Evolutionary conservation across 2,329 filamentous ascomycete genomes (phyloP).

Genomic region (Fusarium mexicanum): DNA sequence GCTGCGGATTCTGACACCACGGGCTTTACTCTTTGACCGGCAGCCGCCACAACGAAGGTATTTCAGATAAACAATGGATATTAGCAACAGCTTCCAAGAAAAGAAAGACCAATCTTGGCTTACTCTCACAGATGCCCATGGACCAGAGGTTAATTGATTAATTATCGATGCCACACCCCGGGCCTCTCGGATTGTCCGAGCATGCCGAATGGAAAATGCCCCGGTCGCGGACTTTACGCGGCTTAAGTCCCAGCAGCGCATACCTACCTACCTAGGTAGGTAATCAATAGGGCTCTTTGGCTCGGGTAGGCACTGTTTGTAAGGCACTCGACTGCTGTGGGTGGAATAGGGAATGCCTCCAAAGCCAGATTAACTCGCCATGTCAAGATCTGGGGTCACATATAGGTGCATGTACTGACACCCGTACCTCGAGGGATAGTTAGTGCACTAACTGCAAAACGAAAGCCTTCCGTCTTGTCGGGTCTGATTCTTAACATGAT

Average conservation of each 20-base stretch:
- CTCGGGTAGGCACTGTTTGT: neutral
- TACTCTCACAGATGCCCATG: neutral
- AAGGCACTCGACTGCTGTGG: neutral
- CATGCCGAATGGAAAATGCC: conserved; percentile 22
- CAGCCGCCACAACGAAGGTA: neutral
- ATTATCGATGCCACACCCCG: conserved; percentile 23
- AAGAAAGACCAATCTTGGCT: neutral
- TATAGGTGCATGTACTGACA: neutral
- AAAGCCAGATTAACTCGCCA: neutral
- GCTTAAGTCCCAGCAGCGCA: conserved; percentile 35
- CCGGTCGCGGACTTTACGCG: conserved; percentile 39
- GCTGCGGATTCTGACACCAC: neutral
- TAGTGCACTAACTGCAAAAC: conserved; percentile 17
- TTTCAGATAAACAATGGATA: neutral
- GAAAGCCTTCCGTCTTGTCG: conserved; percentile 20
- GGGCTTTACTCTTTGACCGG: neutral
- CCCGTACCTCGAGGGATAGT: neutral
- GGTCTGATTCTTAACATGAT: conserved; percentile 18
- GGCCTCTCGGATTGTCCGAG: conserved; percentile 37
- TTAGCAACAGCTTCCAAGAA: neutral
- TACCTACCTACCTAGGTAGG: neutral
- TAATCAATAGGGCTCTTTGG: neutral
- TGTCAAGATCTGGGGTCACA: neutral
- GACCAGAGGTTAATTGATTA: neutral
- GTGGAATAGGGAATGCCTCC: neutral